Base-by-base conservation (phyloP, 192 early-diverging fungal genomes). In the Helicostylum pulchrum region DNA sequence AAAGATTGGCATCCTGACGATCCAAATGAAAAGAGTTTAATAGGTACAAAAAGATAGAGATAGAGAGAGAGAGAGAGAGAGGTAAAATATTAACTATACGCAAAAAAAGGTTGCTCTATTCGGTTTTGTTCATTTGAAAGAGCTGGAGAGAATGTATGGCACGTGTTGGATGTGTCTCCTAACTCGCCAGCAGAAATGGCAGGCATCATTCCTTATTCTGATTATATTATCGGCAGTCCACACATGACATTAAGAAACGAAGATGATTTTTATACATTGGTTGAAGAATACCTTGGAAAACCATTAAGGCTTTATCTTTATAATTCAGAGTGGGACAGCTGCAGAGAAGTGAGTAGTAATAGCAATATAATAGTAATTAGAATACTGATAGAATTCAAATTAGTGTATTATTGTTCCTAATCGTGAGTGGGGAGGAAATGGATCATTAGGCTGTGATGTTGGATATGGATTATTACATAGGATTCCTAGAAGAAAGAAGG, bases 161-260 rank as follows among this genome's bases (percentile, higher is more conserved):
- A 88, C 63, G 69, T 88, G 8, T 68, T 88, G n/a, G 83, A 86
- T 45, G 79, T 90, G 26, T 74, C 78, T 19, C 79, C 77, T 2
- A 78, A 89, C 61, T 89, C 88, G 9, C 90, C 90, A 7, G 88
- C 90, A 9, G 80, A 81, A 71, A 75, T 73, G 69, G 88, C 90
- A 17, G 88, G 88, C 44, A 70, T 91, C 15, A 79, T 81, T 21
- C 63, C 88, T 11, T 72, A 85, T 51, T 77, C 80, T 15, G 90
- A 91, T 69, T 91, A 90, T 71, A 80, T 91, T n/a, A 84, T 91
- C 51, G 90, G 87, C 14, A 81, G 82, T 30, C 88, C 85, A 51
- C 75, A 85, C 26, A 74, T 72, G 6, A 79, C 79, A 17, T 70
- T 91, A 60, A 61, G 71, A n/a, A 75, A 72, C 15, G 82, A 89